Base-by-base conservation (phyloP, 1,284 basidiomycete genomes). In the Phenoliferia sp. region DNA sequence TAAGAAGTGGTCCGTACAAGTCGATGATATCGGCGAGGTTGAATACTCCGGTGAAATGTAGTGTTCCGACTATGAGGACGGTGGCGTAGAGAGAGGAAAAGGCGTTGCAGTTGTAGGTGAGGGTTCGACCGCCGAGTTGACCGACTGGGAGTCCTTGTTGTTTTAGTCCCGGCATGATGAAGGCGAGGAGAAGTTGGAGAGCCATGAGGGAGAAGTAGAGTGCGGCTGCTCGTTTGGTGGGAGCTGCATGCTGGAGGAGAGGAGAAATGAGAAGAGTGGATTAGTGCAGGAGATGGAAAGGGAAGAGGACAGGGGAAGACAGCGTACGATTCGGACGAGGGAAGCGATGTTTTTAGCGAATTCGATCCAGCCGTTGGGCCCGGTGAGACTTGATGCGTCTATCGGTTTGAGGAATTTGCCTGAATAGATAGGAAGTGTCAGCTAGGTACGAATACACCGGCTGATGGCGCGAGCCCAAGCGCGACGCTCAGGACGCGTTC, bases 71-170 rank as follows among this genome's bases (percentile, higher is more conserved):
- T 63, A 90, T 88, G 76, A 87, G 79, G 77, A 97, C 84, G 54
- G 94, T 96, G 62, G 85, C 83, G 80, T 98, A 99, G 78, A 94
- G 86, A 72, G 88, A 95, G 62, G 83, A 84, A 65, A 95, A 85
- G 26, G 94, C 95, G 80, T 97, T 96, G 86, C 95, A 99, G 81
- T 95, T 92, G 85, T 99, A 99, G 81, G 87, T 88, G 74, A 98
- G 85, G 36, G 90, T 90, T 80, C 92, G 90, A 85, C 96, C 96
- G 74, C 87, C 85, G 67, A 95, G 84, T 0, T 92, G 95, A 16
- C 92, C 90, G 34, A 96, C 92, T 0, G 93, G 93, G 56, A 96
- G 89, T 71, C 93, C 93, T 79, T 95, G 90, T 81, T 99, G 96
- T 80, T 85, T 82, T 79, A 90, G 92, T 33, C 95, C 95, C 26